Evolutionary conservation across 2,329 filamentous ascomycete species (phyloP), one percentile per base, ranked within the genome.

Genomic region (Cercospora nicotianae): DNA sequence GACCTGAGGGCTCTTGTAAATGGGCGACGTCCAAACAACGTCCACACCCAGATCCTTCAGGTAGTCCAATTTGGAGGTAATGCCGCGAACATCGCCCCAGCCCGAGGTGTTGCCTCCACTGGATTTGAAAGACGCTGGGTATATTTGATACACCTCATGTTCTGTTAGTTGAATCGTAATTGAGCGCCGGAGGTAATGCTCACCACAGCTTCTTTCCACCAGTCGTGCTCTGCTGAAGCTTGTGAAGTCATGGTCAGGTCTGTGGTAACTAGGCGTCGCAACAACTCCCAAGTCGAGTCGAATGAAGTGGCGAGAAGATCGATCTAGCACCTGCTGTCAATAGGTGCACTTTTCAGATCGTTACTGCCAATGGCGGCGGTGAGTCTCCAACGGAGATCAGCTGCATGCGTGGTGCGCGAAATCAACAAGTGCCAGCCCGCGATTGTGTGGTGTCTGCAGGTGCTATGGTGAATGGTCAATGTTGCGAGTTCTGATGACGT

Each of bases 21-120:
- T 81, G 2, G 90, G 90, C 55, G 85, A 90, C 0, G 89, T 78
- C 90, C 90, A 92, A 60, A 92, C 81, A 6, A 88, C 83, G 72
- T 91, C 85, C 9, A 89, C 81, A 0, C 89, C 89, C 0, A 91
- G 81, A 2, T 86, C 81, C 62, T 86, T 82, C 60, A 91, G 81
- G 74, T 91, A 89, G 75, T 90, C 87, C 1, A 91, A 78, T 74
- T 89, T 84, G 9, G 86, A 86, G 12, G 88, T 87, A 63, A 91
- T 86, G 12, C 89, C 89, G 1, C 84, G 84, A 36, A 91, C 83
- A 73, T 91, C 88, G 2, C 89, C 89, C 80, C 87, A 86, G 45
- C 89, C 89, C 67, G 76, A 73, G 30, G 62, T 67, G 20, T 67
- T 70, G 55, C 87, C 86, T n/a, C 87, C 84, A 30, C 84, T 85